phyloP scores from a whole-genome alignment of 352 stramenopile species.

The Pythium angustatum region DNA sequence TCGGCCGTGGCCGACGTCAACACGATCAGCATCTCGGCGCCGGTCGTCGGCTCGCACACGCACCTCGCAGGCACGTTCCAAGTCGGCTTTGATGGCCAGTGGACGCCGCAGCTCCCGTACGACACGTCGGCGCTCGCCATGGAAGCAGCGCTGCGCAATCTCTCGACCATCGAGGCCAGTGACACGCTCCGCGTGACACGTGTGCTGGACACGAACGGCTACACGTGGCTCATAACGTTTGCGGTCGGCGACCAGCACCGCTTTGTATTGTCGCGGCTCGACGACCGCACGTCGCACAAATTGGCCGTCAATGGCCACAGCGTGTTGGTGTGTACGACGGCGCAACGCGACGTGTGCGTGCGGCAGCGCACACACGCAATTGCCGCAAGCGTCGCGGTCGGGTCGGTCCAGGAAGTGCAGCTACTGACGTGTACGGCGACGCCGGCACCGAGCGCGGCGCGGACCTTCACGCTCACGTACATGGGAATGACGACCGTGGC shows the following conservation, averaged over 20 bases:
- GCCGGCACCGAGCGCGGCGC: slow-evolving; percentile 30
- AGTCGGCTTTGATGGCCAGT: slow-evolving; percentile 86
- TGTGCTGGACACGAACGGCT: slow-evolving; percentile 65
- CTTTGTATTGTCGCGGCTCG: slow-evolving; percentile 44
- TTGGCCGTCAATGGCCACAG: slow-evolving; percentile 51
- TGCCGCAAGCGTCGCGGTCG: slow-evolving; percentile 42
- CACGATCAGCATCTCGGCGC: slow-evolving; percentile 70
- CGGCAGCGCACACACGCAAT: slow-evolving; percentile 49
- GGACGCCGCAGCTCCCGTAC: slow-evolving; percentile 82
- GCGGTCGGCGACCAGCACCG: slow-evolving; percentile 57
- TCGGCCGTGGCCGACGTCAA: slow-evolving; percentile 56
- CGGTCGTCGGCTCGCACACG: slow-evolving; percentile 40
- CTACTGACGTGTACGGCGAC: slow-evolving; percentile 45
- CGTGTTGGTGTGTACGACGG: slow-evolving; percentile 58
- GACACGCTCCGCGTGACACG: slow-evolving; percentile 53
- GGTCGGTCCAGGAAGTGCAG: slow-evolving; percentile 57
- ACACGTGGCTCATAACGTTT: slow-evolving; percentile 81
- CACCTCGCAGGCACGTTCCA: slow-evolving; percentile 85
- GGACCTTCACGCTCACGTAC: slow-evolving; percentile 72
- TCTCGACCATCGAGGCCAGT: slow-evolving; percentile 59
- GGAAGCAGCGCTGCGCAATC: slow-evolving; percentile 45
- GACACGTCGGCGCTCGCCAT: slow-evolving; percentile 87
- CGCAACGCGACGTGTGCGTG: slow-evolving; percentile 42
- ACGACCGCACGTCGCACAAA: slow-evolving; percentile 47
- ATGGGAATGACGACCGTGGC: slow-evolving; percentile 49